Base-by-base conservation (phyloP, 495 filamentous ascomycete genomes). In the Thermothielavioides terrestris region DNA sequence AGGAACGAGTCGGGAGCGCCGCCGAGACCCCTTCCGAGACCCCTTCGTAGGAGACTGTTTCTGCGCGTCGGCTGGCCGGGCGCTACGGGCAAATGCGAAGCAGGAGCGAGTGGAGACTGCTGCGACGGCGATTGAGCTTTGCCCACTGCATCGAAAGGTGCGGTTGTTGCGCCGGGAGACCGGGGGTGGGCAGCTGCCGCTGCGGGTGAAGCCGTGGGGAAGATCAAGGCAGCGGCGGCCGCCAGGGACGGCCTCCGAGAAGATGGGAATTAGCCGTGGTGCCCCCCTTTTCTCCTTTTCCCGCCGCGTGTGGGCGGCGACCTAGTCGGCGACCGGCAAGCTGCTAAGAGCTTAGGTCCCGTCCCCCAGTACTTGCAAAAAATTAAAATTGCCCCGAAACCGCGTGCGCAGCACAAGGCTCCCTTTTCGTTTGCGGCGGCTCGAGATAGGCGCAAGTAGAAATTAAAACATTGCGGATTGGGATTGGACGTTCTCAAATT, bases 191-290 rank as follows among this genome's bases (percentile, higher is more conserved):
- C 47, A 57, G 70, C 37, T 46, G 61, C 43, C 50, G 63, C 53
- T 52, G 64, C 60, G 66, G 62, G 57, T 34, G 72, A 72, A 68
- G 70, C 70, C 72, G 72, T 74, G 64, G 69, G 68, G 61, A 57
- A 56, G 57, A 61, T 27, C 56, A 10, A 49, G 44, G 42, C n/a
- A 49, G 54, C 54, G 57, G 58, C 57, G 60, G 61, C 68, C 71
- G 68, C 58, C 59, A n/a, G 63, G 51, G 56, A 72, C 69, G 71
- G 67, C 69, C 63, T 56, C 58, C 57, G 55, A 41, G 28, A 20
- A 43, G 12, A 30, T 27, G 6, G 30, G 11, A 45, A 48, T 42
- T n/a, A n/a, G 34, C 23, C 38, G n/a, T n/a, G 43, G 15, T 17
- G 34, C 11, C 37, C 46, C 38, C 39, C 44, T 17, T 30, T 50